These are phyloP conservation scores for Scheffersomyces ergatensis DNA, from an alignment of 805 yeast genomes.

Conservation along the genomic window DNA sequence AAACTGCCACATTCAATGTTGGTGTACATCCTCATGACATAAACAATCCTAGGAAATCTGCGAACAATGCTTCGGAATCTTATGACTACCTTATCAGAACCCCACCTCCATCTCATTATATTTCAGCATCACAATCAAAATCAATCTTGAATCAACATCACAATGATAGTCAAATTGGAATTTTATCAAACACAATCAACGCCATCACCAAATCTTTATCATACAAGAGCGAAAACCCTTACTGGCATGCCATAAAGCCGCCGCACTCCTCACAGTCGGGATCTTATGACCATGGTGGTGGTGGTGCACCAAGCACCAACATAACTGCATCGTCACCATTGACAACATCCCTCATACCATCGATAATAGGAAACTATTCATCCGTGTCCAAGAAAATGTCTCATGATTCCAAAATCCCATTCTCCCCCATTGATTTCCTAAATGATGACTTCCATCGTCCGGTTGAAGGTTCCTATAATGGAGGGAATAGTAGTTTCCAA, in stretches of 20 bases:
- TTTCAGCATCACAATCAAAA: constrained; percentile 9
- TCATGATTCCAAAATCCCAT: constrained; percentile 34
- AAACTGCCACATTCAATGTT: constrained; percentile 1
- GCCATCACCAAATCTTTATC: constrained; percentile 16
- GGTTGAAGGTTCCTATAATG: not conserved
- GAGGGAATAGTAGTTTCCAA: not conserved
- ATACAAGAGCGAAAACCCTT: not conserved
- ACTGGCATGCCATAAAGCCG: not conserved
- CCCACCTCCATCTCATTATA: constrained; percentile 17
- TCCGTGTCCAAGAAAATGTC: constrained; percentile 34
- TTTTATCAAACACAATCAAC: constrained; percentile 15
- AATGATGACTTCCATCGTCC: constrained; percentile 20
- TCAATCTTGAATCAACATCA: not conserved
- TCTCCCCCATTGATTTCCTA: constrained; percentile 41
- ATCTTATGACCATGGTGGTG: not conserved
- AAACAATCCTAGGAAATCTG: not conserved
- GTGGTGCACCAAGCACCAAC: not conserved
- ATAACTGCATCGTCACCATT: not conserved
- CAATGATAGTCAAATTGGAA: not conserved
- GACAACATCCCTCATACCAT: constrained; percentile 37
- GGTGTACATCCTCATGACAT: not conserved
- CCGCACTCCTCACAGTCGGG: not conserved
- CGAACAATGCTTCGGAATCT: not conserved
- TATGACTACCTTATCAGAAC: constrained; percentile 1
- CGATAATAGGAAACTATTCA: constrained; percentile 38